phyloP scores from a whole-genome alignment of 306 rosid genomes.

The Cucurbita ficifolia region DNA sequence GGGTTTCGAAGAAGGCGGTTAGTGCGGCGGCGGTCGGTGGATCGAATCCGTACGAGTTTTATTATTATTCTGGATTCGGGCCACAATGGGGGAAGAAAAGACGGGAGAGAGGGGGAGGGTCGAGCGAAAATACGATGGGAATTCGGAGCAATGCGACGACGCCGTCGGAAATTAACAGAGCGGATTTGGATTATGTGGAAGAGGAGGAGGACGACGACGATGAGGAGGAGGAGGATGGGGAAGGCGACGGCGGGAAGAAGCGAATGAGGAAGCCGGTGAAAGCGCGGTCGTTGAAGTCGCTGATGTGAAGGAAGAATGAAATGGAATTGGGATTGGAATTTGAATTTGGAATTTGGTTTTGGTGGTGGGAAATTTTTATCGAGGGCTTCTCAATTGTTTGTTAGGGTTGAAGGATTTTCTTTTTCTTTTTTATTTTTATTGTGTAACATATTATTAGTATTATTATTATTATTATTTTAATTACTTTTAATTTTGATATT shows the following conservation, averaged over 20 bases:
- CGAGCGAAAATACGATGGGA: background rate
- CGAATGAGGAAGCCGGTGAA: constrained; percentile 71
- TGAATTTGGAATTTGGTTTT: background rate
- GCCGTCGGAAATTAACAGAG: constrained; percentile 9
- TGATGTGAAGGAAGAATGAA: constrained; percentile 30
- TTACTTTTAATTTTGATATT: background rate
- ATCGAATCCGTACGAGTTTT: constrained; percentile 47
- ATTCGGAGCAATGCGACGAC: constrained; percentile 8
- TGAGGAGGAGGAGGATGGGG: background rate
- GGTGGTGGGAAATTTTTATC: background rate
- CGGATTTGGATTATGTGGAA: constrained; percentile 26
- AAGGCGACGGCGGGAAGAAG: constrained; percentile 30
- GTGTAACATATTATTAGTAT: background rate
- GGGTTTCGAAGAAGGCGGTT: background rate
- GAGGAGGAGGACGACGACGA: constrained; percentile 41
- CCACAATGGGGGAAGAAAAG: constrained; percentile 50
- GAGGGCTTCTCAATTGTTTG: background rate
- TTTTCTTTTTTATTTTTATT: background rate
- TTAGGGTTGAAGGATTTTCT: background rate
- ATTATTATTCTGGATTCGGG: constrained; percentile 77
- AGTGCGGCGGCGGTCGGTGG: background rate
- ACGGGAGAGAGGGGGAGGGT: constrained; percentile 28
- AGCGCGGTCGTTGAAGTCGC: constrained; percentile 73
- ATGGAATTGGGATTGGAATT: background rate
- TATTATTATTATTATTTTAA: background rate